Conservation (phyloP, 768 basidiomycete species). For the Pulveroboletus frians region DNA sequence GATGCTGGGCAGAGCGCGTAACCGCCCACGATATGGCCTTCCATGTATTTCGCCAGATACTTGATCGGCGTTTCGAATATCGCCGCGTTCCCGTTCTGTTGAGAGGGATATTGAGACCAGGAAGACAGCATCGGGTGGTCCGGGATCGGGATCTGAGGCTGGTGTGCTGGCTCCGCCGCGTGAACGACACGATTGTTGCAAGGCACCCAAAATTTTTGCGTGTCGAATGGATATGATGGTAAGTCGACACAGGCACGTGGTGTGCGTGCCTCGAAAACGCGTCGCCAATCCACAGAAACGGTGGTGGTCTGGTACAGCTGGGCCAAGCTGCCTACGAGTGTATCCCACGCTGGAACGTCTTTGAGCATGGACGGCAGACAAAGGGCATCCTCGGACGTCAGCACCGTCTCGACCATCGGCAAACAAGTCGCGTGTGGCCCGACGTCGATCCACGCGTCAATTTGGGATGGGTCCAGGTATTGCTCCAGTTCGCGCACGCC, state of each 20-base stretch:
- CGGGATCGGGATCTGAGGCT: conserved; percentile 2
- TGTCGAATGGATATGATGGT: conserved; percentile 61
- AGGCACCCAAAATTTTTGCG: conserved; percentile 52
- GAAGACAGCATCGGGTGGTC: conserved; percentile 35
- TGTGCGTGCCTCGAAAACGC: conserved; percentile 44
- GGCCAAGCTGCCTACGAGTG: conserved; percentile 43
- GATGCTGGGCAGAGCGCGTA: conserved; percentile 61
- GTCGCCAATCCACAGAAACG: conserved; percentile 48
- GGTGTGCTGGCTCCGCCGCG: not conserved
- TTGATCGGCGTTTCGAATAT: conserved; percentile 52
- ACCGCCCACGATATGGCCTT: conserved; percentile 55
- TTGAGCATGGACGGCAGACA: conserved; percentile 50
- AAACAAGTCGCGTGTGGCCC: conserved; percentile 57
- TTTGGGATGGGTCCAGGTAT: conserved; percentile 19
- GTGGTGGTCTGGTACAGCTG: conserved; percentile 41
- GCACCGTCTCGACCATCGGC: conserved; percentile 45
- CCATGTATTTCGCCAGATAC: conserved; percentile 40
- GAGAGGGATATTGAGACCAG: conserved; percentile 42
- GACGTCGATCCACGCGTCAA: conserved; percentile 59
- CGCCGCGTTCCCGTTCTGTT: conserved; percentile 32
- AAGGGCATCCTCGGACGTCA: conserved; percentile 29
- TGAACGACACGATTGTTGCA: conserved; percentile 31
- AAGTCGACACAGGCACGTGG: conserved; percentile 43
- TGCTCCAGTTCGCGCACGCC: conserved; percentile 42
- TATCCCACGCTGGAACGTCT: conserved; percentile 39